Evolutionary conservation across 768 basidiomycete species (phyloP).

Genomic region (Cubamyces lactineus): DNA sequence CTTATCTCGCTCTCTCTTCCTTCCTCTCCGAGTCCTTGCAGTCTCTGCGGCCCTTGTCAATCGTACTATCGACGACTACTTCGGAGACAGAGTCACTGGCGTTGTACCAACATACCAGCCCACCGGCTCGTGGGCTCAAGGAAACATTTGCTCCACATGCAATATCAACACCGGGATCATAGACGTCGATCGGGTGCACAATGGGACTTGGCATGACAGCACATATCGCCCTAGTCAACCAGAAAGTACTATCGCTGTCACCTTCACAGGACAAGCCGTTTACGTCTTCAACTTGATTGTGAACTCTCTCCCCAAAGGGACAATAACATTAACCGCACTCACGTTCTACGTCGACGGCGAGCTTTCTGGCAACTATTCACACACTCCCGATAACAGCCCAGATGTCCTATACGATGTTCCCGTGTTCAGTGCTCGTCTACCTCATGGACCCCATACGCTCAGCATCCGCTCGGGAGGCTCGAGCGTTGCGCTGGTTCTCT

Average conservation of each 20-base stretch:
- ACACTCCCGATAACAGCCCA: not conserved
- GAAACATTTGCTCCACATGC: not conserved
- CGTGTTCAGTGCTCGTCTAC: not conserved
- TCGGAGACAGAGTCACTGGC: too few species aligned
- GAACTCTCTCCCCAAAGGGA: not conserved
- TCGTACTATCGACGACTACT: too few species aligned
- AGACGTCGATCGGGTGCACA: too few species aligned
- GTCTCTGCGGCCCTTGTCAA: too few species aligned
- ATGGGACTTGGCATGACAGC: slow-evolving; percentile 2
- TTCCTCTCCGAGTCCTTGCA: too few species aligned
- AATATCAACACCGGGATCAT: too few species aligned
- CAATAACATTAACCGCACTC: slow-evolving; percentile 10
- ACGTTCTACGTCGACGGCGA: slow-evolving; percentile 14
- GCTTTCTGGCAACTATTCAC: not conserved
- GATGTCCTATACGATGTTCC: slow-evolving; percentile 10
- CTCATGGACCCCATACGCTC: slow-evolving; percentile 10
- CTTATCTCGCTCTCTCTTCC: too few species aligned
- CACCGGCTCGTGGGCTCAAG: not conserved
- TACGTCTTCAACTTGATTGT: slow-evolving; percentile 15
- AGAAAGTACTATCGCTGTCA: slow-evolving; percentile 2
- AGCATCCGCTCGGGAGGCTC: slow-evolving; percentile 1
- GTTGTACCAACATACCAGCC: too few species aligned
- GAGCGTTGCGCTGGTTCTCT: slow-evolving; percentile 3
- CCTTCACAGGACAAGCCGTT: slow-evolving; percentile 17
- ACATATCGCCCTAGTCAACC: not conserved